Evolutionary conservation across 1,284 basidiomycete species (phyloP), one percentile per base, ranked within the genome.

Genomic region (Sphagnurus paluster): DNA sequence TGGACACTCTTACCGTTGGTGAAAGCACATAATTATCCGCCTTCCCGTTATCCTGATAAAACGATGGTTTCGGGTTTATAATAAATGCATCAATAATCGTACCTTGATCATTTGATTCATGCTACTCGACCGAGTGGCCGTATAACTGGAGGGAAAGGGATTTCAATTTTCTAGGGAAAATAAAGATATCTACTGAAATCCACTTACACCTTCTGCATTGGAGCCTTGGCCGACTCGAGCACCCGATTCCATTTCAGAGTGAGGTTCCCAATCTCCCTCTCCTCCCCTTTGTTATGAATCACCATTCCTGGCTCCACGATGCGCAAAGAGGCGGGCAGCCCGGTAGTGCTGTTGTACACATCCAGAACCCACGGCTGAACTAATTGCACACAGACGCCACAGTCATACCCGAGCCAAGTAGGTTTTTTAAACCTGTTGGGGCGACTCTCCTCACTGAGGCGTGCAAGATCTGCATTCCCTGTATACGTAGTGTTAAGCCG

Each of bases 291-390:
- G 38, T n/a, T n/a, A n/a, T n/a, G n/a, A n/a, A 66, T 48, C 5
- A 39, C 34, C 29, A 54, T 61, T 11, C 56, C 60, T 29, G 61
- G 63, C 6, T 57, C 63, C 33, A 67, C 56, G 32, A 71, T 58
- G 28, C 61, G 48, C 17, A 59, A 35, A 2, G 67, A 57, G 29
- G 38, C 60, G 6, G 68, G 66, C 5, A 56, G 38, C 5, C 63
- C 63, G 5, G 59, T 47, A 4, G 65, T 64, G 32, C 59, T 61
- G 40, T 73, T 72, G 47, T 67, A 72, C 4, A 64, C 59, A 39
- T 74, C 69, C 8, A 75, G 46, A 5, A 75, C 53, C 63, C 68
- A 75, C 5, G 71, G 70, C 41, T 75, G 71, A 33, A 70, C 70
- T 2, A 68, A 44, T 49, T 72, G 61, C 5, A 73, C 44, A 42